A percentile compares a stretch with the other conserved stretches of the same genome.
Conservation (phyloP, 2,329 filamentous ascomycete genomes). For the Pseudogymnoascus sp. region DNA sequence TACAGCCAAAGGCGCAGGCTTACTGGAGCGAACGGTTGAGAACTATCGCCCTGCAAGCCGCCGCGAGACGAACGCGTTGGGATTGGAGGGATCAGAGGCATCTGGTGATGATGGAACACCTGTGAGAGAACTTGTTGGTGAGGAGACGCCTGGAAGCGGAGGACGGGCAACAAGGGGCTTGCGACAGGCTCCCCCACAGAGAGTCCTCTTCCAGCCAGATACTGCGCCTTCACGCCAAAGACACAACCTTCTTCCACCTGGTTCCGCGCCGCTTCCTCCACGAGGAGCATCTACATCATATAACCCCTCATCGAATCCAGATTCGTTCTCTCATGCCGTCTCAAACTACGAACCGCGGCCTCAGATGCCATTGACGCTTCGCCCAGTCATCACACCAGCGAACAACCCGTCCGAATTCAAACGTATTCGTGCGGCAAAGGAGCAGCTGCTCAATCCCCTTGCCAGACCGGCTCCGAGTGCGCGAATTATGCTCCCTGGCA, state of each 20-base stretch:
- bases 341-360: slow-evolving; percentile 62
- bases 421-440: slow-evolving; percentile 39
- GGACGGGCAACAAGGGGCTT: slow-evolving; percentile 55
- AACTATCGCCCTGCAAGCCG: slow-evolving; percentile 53
- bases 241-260: slow-evolving; percentile 44
- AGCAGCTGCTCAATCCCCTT: slow-evolving; percentile 29
- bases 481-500: slow-evolving; percentile 51
- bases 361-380: slow-evolving; percentile 55
- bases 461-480: slow-evolving; percentile 33
- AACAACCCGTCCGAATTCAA: slow-evolving; percentile 64
- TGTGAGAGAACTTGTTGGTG: slow-evolving; percentile 40
- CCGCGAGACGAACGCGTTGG: slow-evolving; percentile 34
- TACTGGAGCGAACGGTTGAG: slow-evolving; percentile 71
- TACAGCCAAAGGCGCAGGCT: slow-evolving; percentile 68
- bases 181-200: slow-evolving; percentile 74
- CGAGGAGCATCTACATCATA: slow-evolving; percentile 35
- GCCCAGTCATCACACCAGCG: slow-evolving; percentile 64
- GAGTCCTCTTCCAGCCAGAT: slow-evolving; percentile 79
- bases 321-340: slow-evolving; percentile 50
- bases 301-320: slow-evolving; percentile 45
- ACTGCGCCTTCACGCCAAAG: slow-evolving; percentile 53
- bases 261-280: slow-evolving; percentile 19
- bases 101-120: slow-evolving; percentile 54
- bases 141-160: slow-evolving; percentile 43
- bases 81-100: slow-evolving; percentile 50